Evolutionary conservation across 805 yeast genomes (phyloP).

Genomic region (Jamesozyma piceae): DNA sequence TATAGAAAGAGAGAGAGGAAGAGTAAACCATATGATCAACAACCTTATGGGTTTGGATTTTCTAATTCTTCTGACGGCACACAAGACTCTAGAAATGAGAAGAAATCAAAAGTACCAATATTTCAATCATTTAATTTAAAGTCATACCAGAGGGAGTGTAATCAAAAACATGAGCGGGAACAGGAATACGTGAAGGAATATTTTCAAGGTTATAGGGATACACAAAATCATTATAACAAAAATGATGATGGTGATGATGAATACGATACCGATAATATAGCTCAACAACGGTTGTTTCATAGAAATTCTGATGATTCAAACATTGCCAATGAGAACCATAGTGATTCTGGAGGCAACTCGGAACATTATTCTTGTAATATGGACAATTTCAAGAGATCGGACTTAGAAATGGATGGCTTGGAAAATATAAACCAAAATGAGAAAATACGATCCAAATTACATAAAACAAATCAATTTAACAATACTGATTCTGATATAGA

Average conservation of each 20-base stretch:
- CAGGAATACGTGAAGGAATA: background rate
- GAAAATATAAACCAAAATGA: too few relatives aligned
- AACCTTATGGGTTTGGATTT: conserved; percentile 29
- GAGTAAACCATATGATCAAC: conserved; percentile 26
- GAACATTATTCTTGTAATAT: background rate
- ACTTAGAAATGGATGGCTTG: background rate
- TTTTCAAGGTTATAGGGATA: background rate
- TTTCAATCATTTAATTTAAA: conserved; percentile 25
- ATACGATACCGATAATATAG: background rate
- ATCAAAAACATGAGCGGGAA: background rate
- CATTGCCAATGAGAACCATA: background rate
- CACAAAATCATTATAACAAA: too few relatives aligned
- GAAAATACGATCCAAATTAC: background rate
- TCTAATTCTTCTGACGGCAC: background rate
- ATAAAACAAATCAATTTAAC: background rate
- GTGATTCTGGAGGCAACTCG: background rate
- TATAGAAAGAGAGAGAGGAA: conserved; percentile 7
- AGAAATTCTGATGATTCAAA: background rate
- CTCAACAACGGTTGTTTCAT: background rate
- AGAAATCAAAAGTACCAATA: conserved; percentile 11
- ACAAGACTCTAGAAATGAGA: background rate
- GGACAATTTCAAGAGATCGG: background rate
- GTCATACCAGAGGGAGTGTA: conserved; percentile 15
- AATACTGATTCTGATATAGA: background rate
- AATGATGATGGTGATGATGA: background rate